Evolutionary conservation across 768 basidiomycete species (phyloP), one percentile per base, ranked within the genome.

Genomic region (Flagelloscypha sp.): DNA sequence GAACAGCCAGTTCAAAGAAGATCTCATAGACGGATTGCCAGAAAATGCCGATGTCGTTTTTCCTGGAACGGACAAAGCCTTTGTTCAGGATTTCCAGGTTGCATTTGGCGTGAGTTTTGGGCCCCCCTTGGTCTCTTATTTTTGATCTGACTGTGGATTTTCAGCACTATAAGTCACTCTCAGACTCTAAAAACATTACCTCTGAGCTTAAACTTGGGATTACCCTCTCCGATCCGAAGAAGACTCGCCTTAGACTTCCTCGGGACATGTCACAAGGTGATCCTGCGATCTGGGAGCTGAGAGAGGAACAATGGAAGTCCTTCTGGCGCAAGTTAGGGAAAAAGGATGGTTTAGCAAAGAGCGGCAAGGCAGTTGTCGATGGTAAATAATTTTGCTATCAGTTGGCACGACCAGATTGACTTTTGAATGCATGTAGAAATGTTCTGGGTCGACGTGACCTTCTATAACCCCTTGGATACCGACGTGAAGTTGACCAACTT

Each of bases 21-120:
- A 20, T 18, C 7, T 23, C 41, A 8, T 41, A 36, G 8, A 16
- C 7, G 19, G 18, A 12, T 21, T 25, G 9, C 15, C 24, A 16
- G 35, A 11, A 15, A 6, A 17, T 30, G 32, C 11, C 42, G 47
- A 29, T 28, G 7, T 13, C 8, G 30, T 24, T 32, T 48, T 42
- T 23, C 46, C 49, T 4, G 56, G 57, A 28, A 66, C 72, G 30
- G 84, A 82, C 38, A 81, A 78, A 40, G 64, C 87, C 5, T 82
- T 74, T 40, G 52, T 97, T 23, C 87, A 94, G 39, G 94, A 99
- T 59, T 87, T 98, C 49, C 72, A 75, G 16, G 75, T 90, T 10
- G 88, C 95, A 5, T 84, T 84, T 48, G 71, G 77, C 51, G 92
- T 93, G 52, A 38, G 69, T 45, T 13, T n/a, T 35, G 24, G 9